phyloP scores from a whole-genome alignment of 768 basidiomycete species.

The Tylopilus balloui region DNA sequence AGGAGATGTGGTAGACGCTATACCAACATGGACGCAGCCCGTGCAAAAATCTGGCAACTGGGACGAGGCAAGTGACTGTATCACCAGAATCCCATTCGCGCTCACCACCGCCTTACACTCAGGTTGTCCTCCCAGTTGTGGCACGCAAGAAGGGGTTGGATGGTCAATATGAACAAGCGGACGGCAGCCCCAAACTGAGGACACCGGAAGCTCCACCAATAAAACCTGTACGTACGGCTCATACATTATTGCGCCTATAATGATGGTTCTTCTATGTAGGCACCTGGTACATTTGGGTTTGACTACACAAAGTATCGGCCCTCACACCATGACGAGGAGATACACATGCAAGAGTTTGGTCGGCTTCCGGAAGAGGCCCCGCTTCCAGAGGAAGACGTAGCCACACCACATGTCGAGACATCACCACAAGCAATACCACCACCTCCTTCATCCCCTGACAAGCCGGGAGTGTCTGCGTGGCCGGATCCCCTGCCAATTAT shows the following conservation, averaged over 20 bases:
- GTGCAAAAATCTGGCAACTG: conserved; percentile 66
- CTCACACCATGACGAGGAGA: conserved; percentile 40
- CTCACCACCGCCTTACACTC: conserved; percentile 5
- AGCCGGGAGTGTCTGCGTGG: conserved; percentile 29
- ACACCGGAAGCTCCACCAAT: conserved; percentile 34
- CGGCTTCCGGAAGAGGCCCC: conserved; percentile 28
- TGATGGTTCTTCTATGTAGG: conserved; percentile 37
- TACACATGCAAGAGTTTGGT: conserved; percentile 69
- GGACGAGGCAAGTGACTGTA: conserved; percentile 61
- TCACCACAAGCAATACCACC: conserved; percentile 10
- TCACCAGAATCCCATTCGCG: conserved; percentile 1
- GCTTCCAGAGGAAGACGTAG: conserved; percentile 9
- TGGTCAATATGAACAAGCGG: conserved; percentile 60
- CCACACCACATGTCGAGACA: neutral
- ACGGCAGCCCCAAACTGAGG: conserved; percentile 62
- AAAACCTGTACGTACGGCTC: conserved; percentile 51
- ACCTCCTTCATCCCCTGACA: conserved; percentile 28
- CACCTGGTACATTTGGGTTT: conserved; percentile 80
- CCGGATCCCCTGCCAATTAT: conserved; percentile 12
- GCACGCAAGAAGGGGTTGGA: conserved; percentile 79
- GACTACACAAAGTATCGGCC: conserved; percentile 68
- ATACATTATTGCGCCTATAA: neutral
- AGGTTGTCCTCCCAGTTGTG: conserved; percentile 84
- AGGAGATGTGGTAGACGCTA: conserved; percentile 61
- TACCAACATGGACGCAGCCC: conserved; percentile 80